These are phyloP conservation scores for Solanum hybrid DNA, from an alignment of 305 asterid species.

Conservation along the genomic window DNA sequence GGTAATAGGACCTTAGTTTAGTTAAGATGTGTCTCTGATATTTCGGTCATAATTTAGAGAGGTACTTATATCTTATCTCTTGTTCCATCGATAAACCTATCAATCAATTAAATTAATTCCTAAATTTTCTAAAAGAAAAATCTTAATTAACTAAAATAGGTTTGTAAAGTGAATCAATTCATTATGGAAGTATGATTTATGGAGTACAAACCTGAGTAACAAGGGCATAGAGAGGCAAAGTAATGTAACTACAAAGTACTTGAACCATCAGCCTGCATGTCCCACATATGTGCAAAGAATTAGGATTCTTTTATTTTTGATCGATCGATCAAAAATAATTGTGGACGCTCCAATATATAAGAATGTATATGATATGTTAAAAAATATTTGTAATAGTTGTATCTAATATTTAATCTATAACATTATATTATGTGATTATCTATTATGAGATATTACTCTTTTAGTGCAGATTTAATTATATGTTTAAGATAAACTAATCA, in stretches of 20 bases:
- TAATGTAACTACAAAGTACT: constrained; percentile 61
- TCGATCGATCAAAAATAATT: not conserved
- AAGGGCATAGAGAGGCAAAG: constrained; percentile 78
- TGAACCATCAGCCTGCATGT: constrained; percentile 51
- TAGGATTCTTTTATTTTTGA: not conserved
- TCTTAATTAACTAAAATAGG: not conserved
- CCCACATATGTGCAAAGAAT: not conserved
- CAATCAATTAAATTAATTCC: not conserved
- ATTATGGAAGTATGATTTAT: not conserved
- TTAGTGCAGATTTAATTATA: not conserved
- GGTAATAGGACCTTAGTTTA: not conserved
- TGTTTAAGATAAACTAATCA: not conserved
- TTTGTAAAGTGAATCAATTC: not conserved
- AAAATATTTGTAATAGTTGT: not conserved
- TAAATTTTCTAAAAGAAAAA: not conserved
- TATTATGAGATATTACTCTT: not conserved
- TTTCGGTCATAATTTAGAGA: not conserved
- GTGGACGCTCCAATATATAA: not conserved
- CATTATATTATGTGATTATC: not conserved
- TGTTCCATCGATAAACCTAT: not conserved
- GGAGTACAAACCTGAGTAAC: constrained; percentile 53
- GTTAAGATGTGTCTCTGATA: not conserved
- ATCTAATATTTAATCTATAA: not conserved
- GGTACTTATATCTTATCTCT: not conserved
- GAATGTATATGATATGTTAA: not conserved